Evolutionary conservation across 2,329 filamentous ascomycete species (phyloP).

Genomic region (Aspergillus sp.): DNA sequence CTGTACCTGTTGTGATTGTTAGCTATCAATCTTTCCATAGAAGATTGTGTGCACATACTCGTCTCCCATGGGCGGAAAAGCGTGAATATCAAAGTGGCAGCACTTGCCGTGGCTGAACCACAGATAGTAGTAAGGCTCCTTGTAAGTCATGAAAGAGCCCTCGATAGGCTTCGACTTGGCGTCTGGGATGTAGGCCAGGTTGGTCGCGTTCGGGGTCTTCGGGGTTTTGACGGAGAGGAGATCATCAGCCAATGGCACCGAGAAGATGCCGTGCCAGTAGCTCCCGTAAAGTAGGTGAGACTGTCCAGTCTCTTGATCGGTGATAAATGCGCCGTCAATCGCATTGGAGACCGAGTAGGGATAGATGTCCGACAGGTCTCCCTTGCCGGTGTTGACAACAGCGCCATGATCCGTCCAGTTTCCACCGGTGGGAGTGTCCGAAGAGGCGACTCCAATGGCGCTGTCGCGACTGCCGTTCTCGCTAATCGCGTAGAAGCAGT

Average conservation of each 20-base stretch:
- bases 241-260: conserved; percentile 35
- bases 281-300: conserved; percentile 39
- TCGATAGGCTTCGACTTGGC: conserved; percentile 31
- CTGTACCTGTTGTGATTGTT: conserved; percentile 27
- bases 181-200: conserved; percentile 30
- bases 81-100: conserved; percentile 30
- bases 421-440: conserved; percentile 24
- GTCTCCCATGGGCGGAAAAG: conserved; percentile 29
- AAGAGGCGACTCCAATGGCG: conserved; percentile 40
- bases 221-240: conserved; percentile 31
- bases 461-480: conserved; percentile 31
- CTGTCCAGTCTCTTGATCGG: conserved; percentile 25
- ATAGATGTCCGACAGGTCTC: conserved; percentile 25
- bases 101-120: conserved; percentile 46
- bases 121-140: conserved; percentile 39
- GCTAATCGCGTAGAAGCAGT: conserved; percentile 42
- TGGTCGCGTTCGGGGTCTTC: conserved; percentile 25
- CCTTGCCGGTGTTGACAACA: conserved; percentile 34
- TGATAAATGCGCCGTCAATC: conserved; percentile 38
- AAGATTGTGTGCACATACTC: conserved; percentile 30
- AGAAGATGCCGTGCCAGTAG: conserved; percentile 40
- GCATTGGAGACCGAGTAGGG: conserved; percentile 41
- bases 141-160: conserved; percentile 40
- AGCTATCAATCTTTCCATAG: not conserved
- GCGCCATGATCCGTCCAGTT: conserved; percentile 40